A percentile compares a stretch with the other conserved stretches of the same genome.
phyloP scores from a whole-genome alignment of 108 stramenopile genomes.

The Discostella stelligeroides region DNA sequence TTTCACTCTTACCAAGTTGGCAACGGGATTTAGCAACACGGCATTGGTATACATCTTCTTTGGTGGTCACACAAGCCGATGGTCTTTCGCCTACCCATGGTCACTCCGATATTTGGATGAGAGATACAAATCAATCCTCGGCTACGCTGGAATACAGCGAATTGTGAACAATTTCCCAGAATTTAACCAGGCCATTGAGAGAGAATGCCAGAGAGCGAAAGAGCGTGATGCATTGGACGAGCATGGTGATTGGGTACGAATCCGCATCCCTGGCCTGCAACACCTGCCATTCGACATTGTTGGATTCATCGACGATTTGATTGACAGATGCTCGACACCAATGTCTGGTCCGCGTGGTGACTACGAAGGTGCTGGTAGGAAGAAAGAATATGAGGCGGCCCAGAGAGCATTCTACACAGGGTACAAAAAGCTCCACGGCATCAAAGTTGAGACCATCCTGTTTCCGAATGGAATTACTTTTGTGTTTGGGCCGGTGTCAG shows the following conservation, averaged over 20 bases:
- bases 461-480: conserved; percentile 24
- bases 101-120: not conserved
- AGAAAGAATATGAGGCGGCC: not conserved
- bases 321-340: conserved; percentile 16
- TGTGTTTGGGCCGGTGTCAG: conserved; percentile 31
- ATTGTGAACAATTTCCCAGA: not conserved
- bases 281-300: conserved; percentile 11
- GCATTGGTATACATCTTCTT: not conserved
- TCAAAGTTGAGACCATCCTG: conserved; percentile 23
- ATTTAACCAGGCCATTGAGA: conserved; percentile 8
- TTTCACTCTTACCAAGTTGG: not conserved
- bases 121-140: not conserved
- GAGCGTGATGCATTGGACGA: too few relatives aligned
- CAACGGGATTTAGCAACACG: not conserved
- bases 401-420: conserved; percentile 26
- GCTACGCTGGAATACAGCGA: conserved; percentile 1
- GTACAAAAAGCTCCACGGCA: conserved; percentile 21
- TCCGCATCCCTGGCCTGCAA: not conserved
- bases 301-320: conserved; percentile 22
- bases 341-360: conserved; percentile 27
- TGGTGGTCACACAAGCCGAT: conserved; percentile 5
- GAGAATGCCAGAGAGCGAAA: not conserved
- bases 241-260: not conserved
- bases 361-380: conserved; percentile 21
- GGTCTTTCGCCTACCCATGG: conserved; percentile 3